phyloP scores from a whole-genome alignment of 306 rosid genomes.

The Calophaca sinica region DNA sequence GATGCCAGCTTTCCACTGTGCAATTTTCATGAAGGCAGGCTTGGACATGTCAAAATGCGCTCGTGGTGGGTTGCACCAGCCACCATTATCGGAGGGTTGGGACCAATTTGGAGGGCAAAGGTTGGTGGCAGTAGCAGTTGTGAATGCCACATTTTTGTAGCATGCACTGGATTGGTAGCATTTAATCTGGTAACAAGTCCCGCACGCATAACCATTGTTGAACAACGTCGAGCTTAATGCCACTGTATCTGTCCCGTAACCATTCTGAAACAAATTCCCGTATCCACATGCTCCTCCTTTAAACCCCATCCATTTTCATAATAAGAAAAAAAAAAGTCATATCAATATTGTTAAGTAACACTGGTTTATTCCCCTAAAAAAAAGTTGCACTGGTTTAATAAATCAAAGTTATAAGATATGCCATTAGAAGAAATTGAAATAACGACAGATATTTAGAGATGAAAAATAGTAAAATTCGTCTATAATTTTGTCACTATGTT shows the following conservation, averaged over 20 bases:
- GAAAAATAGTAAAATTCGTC: too few relatives aligned
- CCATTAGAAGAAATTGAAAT: too few relatives aligned
- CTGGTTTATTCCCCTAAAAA: too few relatives aligned
- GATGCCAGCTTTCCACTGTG: conserved; percentile 81
- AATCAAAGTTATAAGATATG: background rate
- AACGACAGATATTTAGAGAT: too few relatives aligned
- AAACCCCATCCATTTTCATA: background rate
- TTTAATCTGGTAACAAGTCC: conserved; percentile 78
- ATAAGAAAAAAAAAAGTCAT: background rate
- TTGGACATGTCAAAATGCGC: conserved; percentile 90
- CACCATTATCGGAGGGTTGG: conserved; percentile 69
- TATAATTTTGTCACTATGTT: too few relatives aligned
- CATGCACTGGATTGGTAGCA: conserved; percentile 71
- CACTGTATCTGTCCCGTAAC: conserved; percentile 79
- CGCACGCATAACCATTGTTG: conserved; percentile 86
- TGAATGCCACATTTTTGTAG: conserved; percentile 49
- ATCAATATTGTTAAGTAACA: background rate
- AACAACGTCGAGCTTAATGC: conserved; percentile 84
- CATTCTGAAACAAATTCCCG: conserved; percentile 79
- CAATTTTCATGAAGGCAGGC: conserved; percentile 92
- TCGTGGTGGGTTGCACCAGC: conserved; percentile 97
- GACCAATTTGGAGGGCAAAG: conserved; percentile 94
- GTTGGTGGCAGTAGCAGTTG: conserved; percentile 86
- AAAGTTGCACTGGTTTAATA: background rate
- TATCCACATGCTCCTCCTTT: conserved; percentile 94